Evolutionary conservation across 2,329 filamentous ascomycete genomes (phyloP).

Genomic region (Diaporthe australafricana): DNA sequence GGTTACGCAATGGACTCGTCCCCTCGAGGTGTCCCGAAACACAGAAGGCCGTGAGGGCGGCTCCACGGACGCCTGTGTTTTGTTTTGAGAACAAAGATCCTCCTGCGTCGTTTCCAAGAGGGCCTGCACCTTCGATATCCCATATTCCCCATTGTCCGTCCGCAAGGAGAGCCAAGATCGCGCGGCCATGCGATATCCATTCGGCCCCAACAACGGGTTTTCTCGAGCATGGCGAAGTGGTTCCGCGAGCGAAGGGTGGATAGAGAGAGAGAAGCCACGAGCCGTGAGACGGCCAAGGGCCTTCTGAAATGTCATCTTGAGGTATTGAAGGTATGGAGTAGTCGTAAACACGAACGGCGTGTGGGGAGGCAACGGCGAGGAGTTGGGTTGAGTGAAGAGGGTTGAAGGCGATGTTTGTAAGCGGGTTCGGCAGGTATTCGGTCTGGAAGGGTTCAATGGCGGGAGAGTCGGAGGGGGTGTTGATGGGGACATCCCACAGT

Average conservation of each 20-base stretch:
- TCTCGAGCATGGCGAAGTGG: conserved; percentile 54
- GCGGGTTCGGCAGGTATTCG: conserved; percentile 66
- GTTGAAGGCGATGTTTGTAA: conserved; percentile 70
- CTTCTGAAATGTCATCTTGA: conserved; percentile 61
- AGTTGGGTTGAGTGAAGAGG: conserved; percentile 64
- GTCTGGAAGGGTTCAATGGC: conserved; percentile 67
- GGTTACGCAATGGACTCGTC: conserved; percentile 64
- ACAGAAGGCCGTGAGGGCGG: conserved; percentile 69
- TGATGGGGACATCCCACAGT: conserved; percentile 68
- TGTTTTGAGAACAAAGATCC: conserved; percentile 61
- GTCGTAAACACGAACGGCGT: conserved; percentile 72
- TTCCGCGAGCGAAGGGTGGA: conserved; percentile 63
- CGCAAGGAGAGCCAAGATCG: conserved; percentile 67
- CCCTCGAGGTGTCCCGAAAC: conserved; percentile 71
- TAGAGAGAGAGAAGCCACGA: conserved; percentile 75
- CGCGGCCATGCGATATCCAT: conserved; percentile 71
- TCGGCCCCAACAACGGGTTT: conserved; percentile 72
- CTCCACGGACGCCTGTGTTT: conserved; percentile 65
- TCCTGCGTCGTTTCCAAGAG: conserved; percentile 49
- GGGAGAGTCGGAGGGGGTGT: conserved; percentile 48
- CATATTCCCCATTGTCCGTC: conserved; percentile 77
- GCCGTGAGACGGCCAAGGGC: conserved; percentile 67
- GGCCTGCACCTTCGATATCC: conserved; percentile 71
- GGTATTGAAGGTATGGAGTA: conserved; percentile 65
- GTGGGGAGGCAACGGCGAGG: conserved; percentile 64